Base-by-base conservation (phyloP, 306 rosid genomes). In the Elaeagnus macrophylla region DNA sequence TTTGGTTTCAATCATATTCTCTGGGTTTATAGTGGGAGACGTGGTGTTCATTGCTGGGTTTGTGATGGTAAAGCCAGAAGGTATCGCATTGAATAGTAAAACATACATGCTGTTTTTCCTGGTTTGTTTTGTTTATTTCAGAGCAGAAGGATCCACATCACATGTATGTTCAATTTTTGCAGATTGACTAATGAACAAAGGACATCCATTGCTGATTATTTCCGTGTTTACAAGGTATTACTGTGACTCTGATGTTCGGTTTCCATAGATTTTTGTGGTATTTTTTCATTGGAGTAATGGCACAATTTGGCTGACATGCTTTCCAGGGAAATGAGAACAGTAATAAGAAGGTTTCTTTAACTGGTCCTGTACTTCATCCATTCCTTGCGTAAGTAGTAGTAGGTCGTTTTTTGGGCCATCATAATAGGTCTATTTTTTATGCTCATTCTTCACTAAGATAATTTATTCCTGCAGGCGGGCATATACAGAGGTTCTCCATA, bases 21-120 rank as follows among this genome's bases (percentile, higher is more conserved):
- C 10, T 90, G 97, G 97, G 95, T 76, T 40, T 90, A 73, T 72
- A 90, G 97, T 74, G 97, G 97, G 36, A 79, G 95, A 12, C 88
- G 95, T 61, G 97, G 95, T 45, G 95, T 90, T 74, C 97, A 86
- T 61, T 90, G 94, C 67, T 91, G 99, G 99, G 95, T 87, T 55
- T 91, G 96, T 77, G 95, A 84, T 76, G 71, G 74, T 64, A 90
- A 72, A 74, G 95, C 97, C 39, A 78, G 97, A 74, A 81, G 91
- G 97, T 90, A 53, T 46, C 53, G 50, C 55, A 51, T 36, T 63
- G 11, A 45, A 51, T 10, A 25, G 25, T 25, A 25, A 3, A 57
- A 13, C 40, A 64, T 8, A 19, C n/a, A 43, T 59, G 9, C 56
- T 48, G 50, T 38, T 19, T 36, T 37, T 57, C 9, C 53, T 42